Evolutionary conservation across 805 yeast genomes (phyloP).

Genomic region (Saccharomycopsis malanga): DNA sequence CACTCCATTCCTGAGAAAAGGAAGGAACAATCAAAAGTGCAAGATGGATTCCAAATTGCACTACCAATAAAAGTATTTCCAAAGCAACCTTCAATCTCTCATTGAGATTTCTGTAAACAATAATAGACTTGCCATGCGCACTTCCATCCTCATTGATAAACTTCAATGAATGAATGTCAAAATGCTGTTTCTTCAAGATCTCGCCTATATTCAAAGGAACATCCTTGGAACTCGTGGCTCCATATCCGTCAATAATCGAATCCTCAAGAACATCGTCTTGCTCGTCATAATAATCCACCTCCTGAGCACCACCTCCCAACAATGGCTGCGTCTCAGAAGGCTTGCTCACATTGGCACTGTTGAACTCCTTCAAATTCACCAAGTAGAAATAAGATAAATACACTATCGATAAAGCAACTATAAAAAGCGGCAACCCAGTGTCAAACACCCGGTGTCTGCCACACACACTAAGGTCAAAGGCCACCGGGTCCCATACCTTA

Average conservation of each 20-base stretch:
- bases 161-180: constrained; percentile 50
- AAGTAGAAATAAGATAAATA: constrained; percentile 24
- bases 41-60: constrained; percentile 34
- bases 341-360: neutral
- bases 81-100: constrained; percentile 49
- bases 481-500: constrained; percentile 14
- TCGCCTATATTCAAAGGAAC: constrained; percentile 20
- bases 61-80: constrained; percentile 40
- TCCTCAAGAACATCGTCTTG: constrained; percentile 11
- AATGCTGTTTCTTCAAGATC: constrained; percentile 48
- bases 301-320: neutral
- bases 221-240: constrained; percentile 15
- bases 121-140: constrained; percentile 48
- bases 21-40: constrained; percentile 24
- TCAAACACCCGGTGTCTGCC: constrained; percentile 35
- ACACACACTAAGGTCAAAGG: constrained; percentile 40
- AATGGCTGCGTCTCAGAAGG: constrained; percentile 13
- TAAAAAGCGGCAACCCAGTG: constrained; percentile 28
- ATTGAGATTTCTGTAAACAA: constrained; percentile 40
- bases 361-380: constrained; percentile 8
- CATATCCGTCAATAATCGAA: constrained; percentile 12
- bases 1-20: constrained; percentile 21
- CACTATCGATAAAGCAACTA: constrained; percentile 29
- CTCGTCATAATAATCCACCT: constrained; percentile 8
- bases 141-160: constrained; percentile 50